A percentile compares a stretch with the other conserved stretches of the same genome.
These are phyloP conservation scores for Ophiostoma ips DNA, from an alignment of 2,329 filamentous ascomycete species.

Conservation along the genomic window DNA sequence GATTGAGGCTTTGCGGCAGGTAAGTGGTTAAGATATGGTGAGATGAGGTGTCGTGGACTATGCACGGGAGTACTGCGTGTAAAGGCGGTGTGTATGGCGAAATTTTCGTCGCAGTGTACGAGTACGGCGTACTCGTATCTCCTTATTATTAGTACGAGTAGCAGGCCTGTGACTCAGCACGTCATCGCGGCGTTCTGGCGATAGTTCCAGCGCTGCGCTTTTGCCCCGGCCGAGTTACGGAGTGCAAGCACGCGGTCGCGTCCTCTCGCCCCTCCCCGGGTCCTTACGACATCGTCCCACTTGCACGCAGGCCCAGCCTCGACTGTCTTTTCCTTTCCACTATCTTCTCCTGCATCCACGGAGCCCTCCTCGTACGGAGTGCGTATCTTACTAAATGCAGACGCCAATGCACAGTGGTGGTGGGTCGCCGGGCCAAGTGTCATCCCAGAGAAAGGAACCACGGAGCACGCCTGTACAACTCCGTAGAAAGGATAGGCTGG, in stretches of 20 bases:
- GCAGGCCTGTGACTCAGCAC: no score
- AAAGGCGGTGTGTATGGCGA: constrained; percentile 5
- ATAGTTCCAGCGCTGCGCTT: not conserved
- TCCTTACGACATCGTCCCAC: not conserved
- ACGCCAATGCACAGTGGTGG: no score
- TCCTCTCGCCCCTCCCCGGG: not conserved
- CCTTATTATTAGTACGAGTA: no score
- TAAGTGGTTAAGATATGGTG: not conserved
- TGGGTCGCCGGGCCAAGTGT: no score
- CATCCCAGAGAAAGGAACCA: no score
- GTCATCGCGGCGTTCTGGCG: no score
- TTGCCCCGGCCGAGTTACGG: no score
- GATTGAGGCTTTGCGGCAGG: not conserved
- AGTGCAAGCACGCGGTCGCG: not conserved
- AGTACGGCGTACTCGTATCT: no score
- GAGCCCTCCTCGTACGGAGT: no score
- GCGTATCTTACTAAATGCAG: no score
- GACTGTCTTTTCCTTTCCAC: not conserved
- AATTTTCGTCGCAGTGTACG: not conserved
- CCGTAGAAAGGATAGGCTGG: no score
- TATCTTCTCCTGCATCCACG: not conserved
- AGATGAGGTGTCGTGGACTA: not conserved
- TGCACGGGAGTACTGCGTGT: not conserved
- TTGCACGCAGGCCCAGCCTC: not conserved
- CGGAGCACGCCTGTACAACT: no score